phyloP scores from a whole-genome alignment of 108 stramenopile genomes.

The Mayamaea pseudoterrestris region DNA sequence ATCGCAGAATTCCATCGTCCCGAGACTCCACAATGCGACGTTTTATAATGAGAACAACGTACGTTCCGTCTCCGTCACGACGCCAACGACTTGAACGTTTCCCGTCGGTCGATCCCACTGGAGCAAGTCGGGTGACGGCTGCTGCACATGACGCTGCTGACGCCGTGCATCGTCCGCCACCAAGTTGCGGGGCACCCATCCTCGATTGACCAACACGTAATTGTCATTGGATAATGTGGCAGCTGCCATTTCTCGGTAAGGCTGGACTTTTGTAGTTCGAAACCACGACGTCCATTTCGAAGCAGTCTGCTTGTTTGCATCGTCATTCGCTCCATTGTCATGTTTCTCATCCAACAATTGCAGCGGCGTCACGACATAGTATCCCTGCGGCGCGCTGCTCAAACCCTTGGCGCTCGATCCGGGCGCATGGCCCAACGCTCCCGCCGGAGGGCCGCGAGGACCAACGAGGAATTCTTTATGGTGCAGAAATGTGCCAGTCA shows the following conservation, averaged over 20 bases:
- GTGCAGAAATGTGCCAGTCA: constrained; percentile 44
- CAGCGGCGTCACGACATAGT: constrained; percentile 63
- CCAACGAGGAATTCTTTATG: constrained; percentile 57
- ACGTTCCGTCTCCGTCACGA: not conserved
- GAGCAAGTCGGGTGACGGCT: constrained; percentile 2
- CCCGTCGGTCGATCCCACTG: constrained; percentile 48
- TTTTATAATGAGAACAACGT: too few species aligned
- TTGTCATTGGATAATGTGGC: not conserved
- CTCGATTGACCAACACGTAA: constrained; percentile 73
- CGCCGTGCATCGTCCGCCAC: constrained; percentile 8
- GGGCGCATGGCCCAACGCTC: constrained; percentile 25
- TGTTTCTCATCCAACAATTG: constrained; percentile 20
- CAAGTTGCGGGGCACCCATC: constrained; percentile 67
- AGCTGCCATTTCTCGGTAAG: too few species aligned
- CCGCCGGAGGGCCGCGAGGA: constrained; percentile 73
- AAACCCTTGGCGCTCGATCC: constrained; percentile 40
- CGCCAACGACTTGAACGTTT: constrained; percentile 7
- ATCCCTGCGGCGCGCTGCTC: constrained; percentile 60
- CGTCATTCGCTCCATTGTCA: too few species aligned
- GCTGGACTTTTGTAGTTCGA: too few species aligned
- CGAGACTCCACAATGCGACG: too few species aligned
- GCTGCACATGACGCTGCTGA: not conserved
- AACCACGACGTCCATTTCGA: too few species aligned
- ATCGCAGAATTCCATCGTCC: too few species aligned
- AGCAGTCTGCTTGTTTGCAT: not conserved